Evolutionary conservation across 371 early-diverging fungal genomes (phyloP).

Genomic region (Entomophthora muscae): DNA sequence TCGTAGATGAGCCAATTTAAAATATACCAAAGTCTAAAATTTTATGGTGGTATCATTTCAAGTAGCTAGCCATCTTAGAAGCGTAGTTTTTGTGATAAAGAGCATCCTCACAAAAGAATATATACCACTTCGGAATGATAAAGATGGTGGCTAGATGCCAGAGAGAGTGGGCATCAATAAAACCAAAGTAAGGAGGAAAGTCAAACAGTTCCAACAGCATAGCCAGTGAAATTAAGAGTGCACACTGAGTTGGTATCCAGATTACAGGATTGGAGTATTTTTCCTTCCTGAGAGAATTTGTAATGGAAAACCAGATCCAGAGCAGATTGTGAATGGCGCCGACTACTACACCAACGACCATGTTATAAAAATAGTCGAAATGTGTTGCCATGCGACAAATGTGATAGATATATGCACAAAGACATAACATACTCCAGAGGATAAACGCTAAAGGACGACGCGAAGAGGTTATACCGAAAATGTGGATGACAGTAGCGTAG

Average conservation of each 20-base stretch:
- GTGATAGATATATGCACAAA: slow-evolving; percentile 27
- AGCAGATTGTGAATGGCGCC: slow-evolving; percentile 48
- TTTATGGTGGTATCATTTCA: no score
- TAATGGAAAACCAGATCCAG: slow-evolving; percentile 42
- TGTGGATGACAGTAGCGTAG: slow-evolving; percentile 1
- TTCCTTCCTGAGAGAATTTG: neutral
- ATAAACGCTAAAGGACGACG: slow-evolving; percentile 10
- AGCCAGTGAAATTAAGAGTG: slow-evolving; percentile 42
- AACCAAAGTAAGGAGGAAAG: slow-evolving; percentile 65
- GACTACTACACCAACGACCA: slow-evolving; percentile 56
- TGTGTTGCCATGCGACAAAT: slow-evolving; percentile 18
- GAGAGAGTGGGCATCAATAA: slow-evolving; percentile 83
- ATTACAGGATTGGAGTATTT: slow-evolving; percentile 24
- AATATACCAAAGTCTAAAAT: no score
- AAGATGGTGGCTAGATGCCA: slow-evolving; percentile 92
- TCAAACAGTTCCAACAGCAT: slow-evolving; percentile 84
- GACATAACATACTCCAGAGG: slow-evolving; percentile 15
- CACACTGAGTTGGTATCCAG: slow-evolving; percentile 37
- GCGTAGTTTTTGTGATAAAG: slow-evolving; percentile 10
- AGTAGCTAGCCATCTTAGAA: no score
- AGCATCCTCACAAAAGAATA: slow-evolving; percentile 58
- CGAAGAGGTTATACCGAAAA: neutral
- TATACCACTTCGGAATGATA: slow-evolving; percentile 55
- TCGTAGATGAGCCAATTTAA: no score
- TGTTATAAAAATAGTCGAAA: slow-evolving; percentile 91